A percentile compares a stretch with the other conserved stretches of the same genome.
These are phyloP conservation scores for Cordyceps pruinosa DNA, from an alignment of 2,329 filamentous ascomycete genomes.

Conservation along the genomic window DNA sequence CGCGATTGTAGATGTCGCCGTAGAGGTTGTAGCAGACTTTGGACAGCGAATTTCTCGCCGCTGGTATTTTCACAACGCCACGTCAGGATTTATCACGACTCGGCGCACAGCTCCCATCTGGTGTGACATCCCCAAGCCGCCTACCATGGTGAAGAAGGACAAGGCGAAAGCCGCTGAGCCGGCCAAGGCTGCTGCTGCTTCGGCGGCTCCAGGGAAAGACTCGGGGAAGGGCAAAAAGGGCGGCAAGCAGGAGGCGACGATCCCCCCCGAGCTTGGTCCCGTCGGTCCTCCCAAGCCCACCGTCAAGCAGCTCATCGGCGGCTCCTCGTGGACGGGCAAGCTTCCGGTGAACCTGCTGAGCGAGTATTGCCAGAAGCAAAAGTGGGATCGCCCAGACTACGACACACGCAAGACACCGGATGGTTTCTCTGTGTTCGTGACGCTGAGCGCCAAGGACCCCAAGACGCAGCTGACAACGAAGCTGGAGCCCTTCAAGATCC, in stretches of 20 bases:
- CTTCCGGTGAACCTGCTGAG: slow-evolving; percentile 87
- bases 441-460: slow-evolving; percentile 64
- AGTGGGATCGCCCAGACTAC: slow-evolving; percentile 92
- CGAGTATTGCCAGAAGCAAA: slow-evolving; percentile 92
- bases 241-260: slow-evolving; percentile 29
- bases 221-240: slow-evolving; percentile 51
- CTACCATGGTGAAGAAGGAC: slow-evolving; percentile 44
- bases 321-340: slow-evolving; percentile 95
- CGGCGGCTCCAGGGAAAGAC: slow-evolving; percentile 34
- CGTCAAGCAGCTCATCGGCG: slow-evolving; percentile 78
- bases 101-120: neutral
- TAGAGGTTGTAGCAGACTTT: neutral
- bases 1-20: neutral
- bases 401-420: slow-evolving; percentile 68
- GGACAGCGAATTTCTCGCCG: neutral
- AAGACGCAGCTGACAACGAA: slow-evolving; percentile 75
- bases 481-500: slow-evolving; percentile 77
- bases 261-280: slow-evolving; percentile 26
- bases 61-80: neutral
- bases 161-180: slow-evolving; percentile 42
- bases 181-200: slow-evolving; percentile 23
- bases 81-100: neutral
- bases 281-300: slow-evolving; percentile 51
- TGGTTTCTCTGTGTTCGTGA: slow-evolving; percentile 74
- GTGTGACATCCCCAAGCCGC: neutral